Conservation (phyloP, 2,329 filamentous ascomycete species). For the Alternaria rosae region DNA sequence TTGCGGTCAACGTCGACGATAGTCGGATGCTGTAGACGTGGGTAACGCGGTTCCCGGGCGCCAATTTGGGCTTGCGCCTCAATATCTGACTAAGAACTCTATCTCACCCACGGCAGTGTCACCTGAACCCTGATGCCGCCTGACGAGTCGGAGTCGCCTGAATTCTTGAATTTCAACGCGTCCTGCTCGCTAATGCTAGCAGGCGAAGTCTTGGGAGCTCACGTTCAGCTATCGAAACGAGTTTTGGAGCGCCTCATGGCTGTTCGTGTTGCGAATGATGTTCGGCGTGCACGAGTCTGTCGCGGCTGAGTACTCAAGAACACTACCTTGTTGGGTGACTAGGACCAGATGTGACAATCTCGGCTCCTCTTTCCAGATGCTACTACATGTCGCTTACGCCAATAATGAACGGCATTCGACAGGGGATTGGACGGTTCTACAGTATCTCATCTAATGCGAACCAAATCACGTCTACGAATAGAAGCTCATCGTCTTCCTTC, state of each 20-base stretch:
- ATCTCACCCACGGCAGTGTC: conserved; percentile 26
- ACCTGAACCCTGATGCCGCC: conserved; percentile 22
- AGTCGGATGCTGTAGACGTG: not conserved
- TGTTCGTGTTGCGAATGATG: not conserved
- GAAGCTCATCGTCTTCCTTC: not conserved
- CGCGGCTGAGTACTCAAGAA: not conserved
- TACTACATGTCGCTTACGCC: not conserved
- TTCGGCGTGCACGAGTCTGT: not conserved
- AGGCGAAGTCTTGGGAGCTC: not conserved
- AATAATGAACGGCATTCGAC: not conserved
- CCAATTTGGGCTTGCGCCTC: conserved; percentile 26
- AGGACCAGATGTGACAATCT: not conserved
- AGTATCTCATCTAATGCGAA: not conserved
- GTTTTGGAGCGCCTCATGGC: not conserved
- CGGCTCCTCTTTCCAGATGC: conserved; percentile 1
- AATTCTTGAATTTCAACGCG: not conserved
- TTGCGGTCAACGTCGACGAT: not conserved
- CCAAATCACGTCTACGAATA: not conserved
- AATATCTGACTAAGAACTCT: conserved; percentile 38
- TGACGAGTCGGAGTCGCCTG: conserved; percentile 11
- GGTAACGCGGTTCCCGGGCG: conserved; percentile 8
- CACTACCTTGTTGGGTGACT: not conserved
- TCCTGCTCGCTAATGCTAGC: not conserved
- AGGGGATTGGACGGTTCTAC: not conserved
- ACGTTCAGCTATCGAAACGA: conserved; percentile 5